Conservation (phyloP, 257 asterid species). For the Datura wrightii region DNA sequence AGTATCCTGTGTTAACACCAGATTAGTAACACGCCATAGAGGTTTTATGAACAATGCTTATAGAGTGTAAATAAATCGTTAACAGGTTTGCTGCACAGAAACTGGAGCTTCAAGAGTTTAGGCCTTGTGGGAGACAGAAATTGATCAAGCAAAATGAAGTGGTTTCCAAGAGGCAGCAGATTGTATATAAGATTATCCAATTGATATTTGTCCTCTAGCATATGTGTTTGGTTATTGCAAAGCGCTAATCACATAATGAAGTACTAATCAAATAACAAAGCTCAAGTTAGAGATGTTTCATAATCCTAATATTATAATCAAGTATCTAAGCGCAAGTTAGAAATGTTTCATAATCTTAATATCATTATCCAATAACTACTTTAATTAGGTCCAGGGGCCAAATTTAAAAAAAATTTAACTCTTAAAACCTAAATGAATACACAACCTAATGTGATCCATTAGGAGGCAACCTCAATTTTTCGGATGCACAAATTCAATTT, state of each 20-base stretch:
- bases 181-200: background rate
- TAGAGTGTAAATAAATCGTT: background rate
- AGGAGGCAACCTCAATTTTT: background rate
- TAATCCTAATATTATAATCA: background rate
- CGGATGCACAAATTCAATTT: background rate
- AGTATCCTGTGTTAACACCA: background rate
- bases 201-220: background rate
- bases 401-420: background rate
- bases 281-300: conserved; percentile 6
- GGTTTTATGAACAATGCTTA: background rate
- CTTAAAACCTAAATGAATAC: background rate
- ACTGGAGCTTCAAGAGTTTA: conserved; percentile 13
- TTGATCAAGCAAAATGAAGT: background rate
- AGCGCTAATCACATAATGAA: background rate
- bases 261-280: background rate
- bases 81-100: background rate
- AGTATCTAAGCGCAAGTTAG: background rate
- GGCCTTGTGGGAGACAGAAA: background rate
- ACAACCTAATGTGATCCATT: conserved; percentile 1
- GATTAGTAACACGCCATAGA: background rate
- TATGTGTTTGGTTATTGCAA: background rate
- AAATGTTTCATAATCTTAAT: background rate
- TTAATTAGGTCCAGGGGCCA: background rate
- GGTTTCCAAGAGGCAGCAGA: background rate
- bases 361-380: background rate